phyloP scores from a whole-genome alignment of 1,139 yeast genomes.

The Tardiomyces depauwii region DNA sequence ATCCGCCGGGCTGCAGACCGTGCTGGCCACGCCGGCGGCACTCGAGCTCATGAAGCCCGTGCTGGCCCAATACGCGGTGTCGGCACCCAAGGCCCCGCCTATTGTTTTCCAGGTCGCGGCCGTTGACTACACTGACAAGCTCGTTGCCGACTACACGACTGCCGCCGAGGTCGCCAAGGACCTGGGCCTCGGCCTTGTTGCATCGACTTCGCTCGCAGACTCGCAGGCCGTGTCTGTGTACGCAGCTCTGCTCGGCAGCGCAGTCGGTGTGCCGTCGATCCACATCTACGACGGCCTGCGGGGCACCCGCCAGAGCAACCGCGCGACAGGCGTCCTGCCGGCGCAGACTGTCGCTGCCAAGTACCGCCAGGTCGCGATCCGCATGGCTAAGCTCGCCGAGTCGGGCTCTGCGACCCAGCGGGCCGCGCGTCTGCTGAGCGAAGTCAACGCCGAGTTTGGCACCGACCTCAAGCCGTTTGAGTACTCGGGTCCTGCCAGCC shows the following conservation, averaged over 20 bases:
- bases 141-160: constrained; percentile 57
- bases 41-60: constrained; percentile 56
- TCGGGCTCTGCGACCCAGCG: constrained; percentile 2
- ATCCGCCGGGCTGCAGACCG: constrained; percentile 22
- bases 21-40: constrained; percentile 59
- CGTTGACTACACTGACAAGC: constrained; percentile 51
- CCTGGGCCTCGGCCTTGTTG: constrained; percentile 56
- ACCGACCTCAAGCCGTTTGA: constrained; percentile 57
- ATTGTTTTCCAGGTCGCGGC: constrained; percentile 63
- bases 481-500: constrained; percentile 49
- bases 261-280: constrained; percentile 50
- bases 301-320: constrained; percentile 43
- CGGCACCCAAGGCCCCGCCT: constrained; percentile 15
- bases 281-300: constrained; percentile 75
- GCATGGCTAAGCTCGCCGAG: neutral
- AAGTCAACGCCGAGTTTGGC: constrained; percentile 42
- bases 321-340: constrained; percentile 34
- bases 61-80: constrained; percentile 30
- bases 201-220: constrained; percentile 50
- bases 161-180: constrained; percentile 54
- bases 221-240: constrained; percentile 59
- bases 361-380: constrained; percentile 20
- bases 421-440: constrained; percentile 5
- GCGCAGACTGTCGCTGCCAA: constrained; percentile 34
- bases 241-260: constrained; percentile 39